Base-by-base conservation (phyloP, 331 rosid species). In the Acacia concinna region DNA sequence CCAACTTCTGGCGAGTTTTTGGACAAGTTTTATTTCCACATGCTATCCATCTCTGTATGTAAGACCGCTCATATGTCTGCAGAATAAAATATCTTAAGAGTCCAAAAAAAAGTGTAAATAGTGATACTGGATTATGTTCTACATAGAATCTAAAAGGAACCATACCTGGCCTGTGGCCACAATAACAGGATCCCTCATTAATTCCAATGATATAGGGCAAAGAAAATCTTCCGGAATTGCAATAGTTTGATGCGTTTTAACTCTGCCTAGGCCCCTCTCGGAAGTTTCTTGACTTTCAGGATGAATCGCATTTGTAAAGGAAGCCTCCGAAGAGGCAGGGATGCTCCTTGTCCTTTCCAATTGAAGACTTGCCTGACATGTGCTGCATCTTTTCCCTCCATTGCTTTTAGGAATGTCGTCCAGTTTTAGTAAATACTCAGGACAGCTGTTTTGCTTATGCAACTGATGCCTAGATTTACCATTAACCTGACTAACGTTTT, bases 131-230 rank as follows among this genome's bases (percentile, higher is more conserved):
- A 79, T 56, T 40, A 27, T 57, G 20, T 41, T 30, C 8, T 34
- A 68, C 23, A 31, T 30, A 41, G 31, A 17, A 57, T 70, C 63
- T 51, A n/a, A 71, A 68, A 46, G 44, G 77, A 80, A 82, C 31
- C 70, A 47, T 81, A 91, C 99, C 99, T 96, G 99, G 59, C 99
- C 99, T 0, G 99, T 96, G 82, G 99, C 88, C 73, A 96, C 98
- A 82, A 93, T 96, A 77, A 96, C 99, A 68, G 99, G 99, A 87
- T 96, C 98, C 79, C 92, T 89, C 99, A 96, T 91, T 67, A 93
- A 82, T 86, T 96, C 99, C 86, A 93, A 83, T 78, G 99, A 96
- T 79, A 96, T 91, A 27, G 99, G 97, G 90, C 99, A 96, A 28
- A 93, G 87, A 84, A 91, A 93, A 85, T 96, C 99, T 77, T 93